phyloP scores from a whole-genome alignment of 345 rosid genomes.

The Linum tenue region DNA sequence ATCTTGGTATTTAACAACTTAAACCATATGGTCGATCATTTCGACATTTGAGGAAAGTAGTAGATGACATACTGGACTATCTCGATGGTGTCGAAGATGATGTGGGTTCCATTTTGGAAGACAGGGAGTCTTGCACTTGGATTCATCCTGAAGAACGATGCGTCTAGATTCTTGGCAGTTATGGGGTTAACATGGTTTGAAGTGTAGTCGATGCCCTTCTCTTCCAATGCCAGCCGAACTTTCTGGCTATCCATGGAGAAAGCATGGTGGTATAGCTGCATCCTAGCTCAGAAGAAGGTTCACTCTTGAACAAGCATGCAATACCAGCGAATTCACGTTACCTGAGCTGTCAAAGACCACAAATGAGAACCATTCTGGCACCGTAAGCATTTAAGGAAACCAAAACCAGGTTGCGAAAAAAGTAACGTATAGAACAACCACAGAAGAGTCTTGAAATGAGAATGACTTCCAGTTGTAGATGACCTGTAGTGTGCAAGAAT shows the following conservation, averaged over 20 bases:
- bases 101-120: slow-evolving; percentile 68
- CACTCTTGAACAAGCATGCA: not conserved
- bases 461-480: not conserved
- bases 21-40: not conserved
- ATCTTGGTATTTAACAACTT: slow-evolving; percentile 6
- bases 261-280: slow-evolving; percentile 96
- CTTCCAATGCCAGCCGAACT: slow-evolving; percentile 81
- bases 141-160: slow-evolving; percentile 77
- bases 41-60: not conserved
- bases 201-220: slow-evolving; percentile 84
- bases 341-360: not conserved
- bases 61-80: slow-evolving; percentile 57
- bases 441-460: not conserved
- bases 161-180: slow-evolving; percentile 68
- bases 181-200: slow-evolving; percentile 79
- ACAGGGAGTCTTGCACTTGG: slow-evolving; percentile 64
- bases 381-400: not conserved
- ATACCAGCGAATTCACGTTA: not conserved
- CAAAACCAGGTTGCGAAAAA: not conserved
- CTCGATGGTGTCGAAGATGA: slow-evolving; percentile 66
- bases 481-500: not conserved
- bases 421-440: not conserved
- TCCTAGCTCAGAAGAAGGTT: slow-evolving; percentile 11
- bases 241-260: slow-evolving; percentile 79
- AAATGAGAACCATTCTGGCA: not conserved